A percentile compares a stretch with the other conserved stretches of the same genome.
Evolutionary conservation across 768 basidiomycete species (phyloP).

Genomic region (Mycena alexandri): DNA sequence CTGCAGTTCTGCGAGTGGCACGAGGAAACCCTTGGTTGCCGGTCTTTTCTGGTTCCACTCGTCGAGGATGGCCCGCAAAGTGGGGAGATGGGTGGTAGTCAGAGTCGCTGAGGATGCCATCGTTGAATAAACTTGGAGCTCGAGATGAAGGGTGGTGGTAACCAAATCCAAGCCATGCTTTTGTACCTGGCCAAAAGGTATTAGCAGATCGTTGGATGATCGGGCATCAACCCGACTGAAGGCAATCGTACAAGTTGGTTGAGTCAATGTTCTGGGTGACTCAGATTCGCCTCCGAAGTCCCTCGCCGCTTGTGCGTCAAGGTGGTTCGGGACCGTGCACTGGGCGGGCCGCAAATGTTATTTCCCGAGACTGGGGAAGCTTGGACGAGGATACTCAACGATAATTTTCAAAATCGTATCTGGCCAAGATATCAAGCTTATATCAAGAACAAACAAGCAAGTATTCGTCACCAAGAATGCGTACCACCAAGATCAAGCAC

Average conservation of each 20-base stretch:
- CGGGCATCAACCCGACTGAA: too few relatives aligned
- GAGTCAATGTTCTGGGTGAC: neutral
- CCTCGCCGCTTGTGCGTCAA: neutral
- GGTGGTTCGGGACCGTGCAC: neutral
- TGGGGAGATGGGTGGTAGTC: constrained; percentile 46
- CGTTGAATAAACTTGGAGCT: neutral
- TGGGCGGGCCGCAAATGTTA: too few relatives aligned
- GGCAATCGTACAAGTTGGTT: too few relatives aligned
- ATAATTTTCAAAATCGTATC: too few relatives aligned
- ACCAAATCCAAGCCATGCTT: too few relatives aligned
- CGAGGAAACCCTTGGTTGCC: constrained; percentile 36
- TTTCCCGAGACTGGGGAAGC: too few relatives aligned
- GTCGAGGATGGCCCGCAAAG: constrained; percentile 42
- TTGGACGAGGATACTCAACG: too few relatives aligned
- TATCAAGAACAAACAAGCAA: too few relatives aligned
- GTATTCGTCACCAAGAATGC: neutral
- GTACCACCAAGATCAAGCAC: too few relatives aligned
- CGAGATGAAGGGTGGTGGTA: too few relatives aligned
- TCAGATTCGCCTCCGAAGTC: neutral
- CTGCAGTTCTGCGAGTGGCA: constrained; percentile 13
- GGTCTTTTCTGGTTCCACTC: constrained; percentile 45
- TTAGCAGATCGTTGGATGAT: neutral
- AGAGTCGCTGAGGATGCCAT: constrained; percentile 49
- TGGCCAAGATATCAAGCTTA: too few relatives aligned
- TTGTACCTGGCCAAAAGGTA: too few relatives aligned